These are phyloP conservation scores for Boletus subcaerulescens DNA, from an alignment of 768 basidiomycete genomes.

Conservation along the genomic window DNA sequence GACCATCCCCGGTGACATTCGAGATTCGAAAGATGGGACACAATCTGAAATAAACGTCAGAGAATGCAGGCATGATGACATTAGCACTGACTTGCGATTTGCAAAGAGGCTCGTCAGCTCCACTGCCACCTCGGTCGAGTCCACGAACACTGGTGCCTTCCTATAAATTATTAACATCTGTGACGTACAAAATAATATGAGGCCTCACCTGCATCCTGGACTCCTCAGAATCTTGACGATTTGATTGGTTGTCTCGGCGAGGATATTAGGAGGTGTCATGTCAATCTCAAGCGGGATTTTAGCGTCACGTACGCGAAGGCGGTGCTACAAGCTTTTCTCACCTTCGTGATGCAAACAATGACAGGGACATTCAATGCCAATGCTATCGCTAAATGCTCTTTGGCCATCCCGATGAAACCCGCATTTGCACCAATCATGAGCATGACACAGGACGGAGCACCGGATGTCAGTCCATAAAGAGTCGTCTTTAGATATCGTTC, in stretches of 20 bases:
- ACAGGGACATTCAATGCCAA: slow-evolving; percentile 92
- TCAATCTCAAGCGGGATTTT: slow-evolving; percentile 57
- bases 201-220: slow-evolving; percentile 81
- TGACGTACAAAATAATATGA: background rate
- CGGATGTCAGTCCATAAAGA: slow-evolving; percentile 90
- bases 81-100: slow-evolving; percentile 55
- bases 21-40: slow-evolving; percentile 92
- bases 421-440: slow-evolving; percentile 96
- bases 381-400: slow-evolving; percentile 95
- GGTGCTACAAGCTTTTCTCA: slow-evolving; percentile 25
- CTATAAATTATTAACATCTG: slow-evolving; percentile 35
- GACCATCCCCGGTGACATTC: slow-evolving; percentile 92
- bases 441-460: slow-evolving; percentile 87
- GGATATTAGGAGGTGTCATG: slow-evolving; percentile 92
- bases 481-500: slow-evolving; percentile 93
- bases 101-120: slow-evolving; percentile 75
- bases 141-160: slow-evolving; percentile 81
- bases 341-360: slow-evolving; percentile 93
- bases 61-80: background rate
- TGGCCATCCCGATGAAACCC: slow-evolving; percentile 86
- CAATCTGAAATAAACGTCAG: slow-evolving; percentile 46
- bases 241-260: slow-evolving; percentile 90
- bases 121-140: slow-evolving; percentile 76
- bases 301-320: background rate
- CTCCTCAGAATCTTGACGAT: slow-evolving; percentile 88